These are phyloP conservation scores for Ophiostoma novo-ulmi DNA, from an alignment of 2,329 filamentous ascomycete species.

Conservation along the genomic window DNA sequence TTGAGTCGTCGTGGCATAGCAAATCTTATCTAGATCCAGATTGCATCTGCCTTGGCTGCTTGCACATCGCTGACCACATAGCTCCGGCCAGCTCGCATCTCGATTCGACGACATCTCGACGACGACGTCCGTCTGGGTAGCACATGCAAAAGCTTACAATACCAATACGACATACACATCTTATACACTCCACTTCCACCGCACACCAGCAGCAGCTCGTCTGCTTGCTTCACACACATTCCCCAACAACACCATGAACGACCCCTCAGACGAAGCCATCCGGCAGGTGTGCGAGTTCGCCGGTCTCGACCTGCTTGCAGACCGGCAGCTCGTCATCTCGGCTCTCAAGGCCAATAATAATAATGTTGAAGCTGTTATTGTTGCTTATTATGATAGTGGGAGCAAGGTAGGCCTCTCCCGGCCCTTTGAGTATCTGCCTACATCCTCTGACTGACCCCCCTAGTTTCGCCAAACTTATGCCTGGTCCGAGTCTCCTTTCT, in stretches of 20 bases:
- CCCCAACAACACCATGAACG: conserved; percentile 27
- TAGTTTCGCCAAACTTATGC: conserved; percentile 47
- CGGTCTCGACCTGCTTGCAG: conserved; percentile 35
- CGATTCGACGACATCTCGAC: conserved; percentile 19
- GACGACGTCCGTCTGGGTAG: background rate
- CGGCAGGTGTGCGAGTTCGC: conserved; percentile 41
- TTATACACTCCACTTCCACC: background rate
- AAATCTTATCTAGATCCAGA: background rate
- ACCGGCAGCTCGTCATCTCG: conserved; percentile 39
- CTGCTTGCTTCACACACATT: background rate
- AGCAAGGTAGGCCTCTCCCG: conserved; percentile 35
- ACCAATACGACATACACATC: background rate
- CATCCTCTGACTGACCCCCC: background rate
- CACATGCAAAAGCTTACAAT: background rate
- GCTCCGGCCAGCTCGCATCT: conserved; percentile 1
- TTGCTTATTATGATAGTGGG: conserved; percentile 49
- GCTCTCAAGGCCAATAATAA: conserved; percentile 45
- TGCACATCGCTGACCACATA: background rate
- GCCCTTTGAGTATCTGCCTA: background rate
- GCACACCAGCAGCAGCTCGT: background rate
- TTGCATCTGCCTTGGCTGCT: background rate
- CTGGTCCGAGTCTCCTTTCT: conserved; percentile 54
- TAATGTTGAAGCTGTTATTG: conserved; percentile 45
- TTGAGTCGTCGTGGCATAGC: background rate
- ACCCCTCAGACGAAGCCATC: conserved; percentile 37